These are phyloP conservation scores for Yamadazyma dushanensis DNA, from an alignment of 1,139 yeast species.

Conservation along the genomic window DNA sequence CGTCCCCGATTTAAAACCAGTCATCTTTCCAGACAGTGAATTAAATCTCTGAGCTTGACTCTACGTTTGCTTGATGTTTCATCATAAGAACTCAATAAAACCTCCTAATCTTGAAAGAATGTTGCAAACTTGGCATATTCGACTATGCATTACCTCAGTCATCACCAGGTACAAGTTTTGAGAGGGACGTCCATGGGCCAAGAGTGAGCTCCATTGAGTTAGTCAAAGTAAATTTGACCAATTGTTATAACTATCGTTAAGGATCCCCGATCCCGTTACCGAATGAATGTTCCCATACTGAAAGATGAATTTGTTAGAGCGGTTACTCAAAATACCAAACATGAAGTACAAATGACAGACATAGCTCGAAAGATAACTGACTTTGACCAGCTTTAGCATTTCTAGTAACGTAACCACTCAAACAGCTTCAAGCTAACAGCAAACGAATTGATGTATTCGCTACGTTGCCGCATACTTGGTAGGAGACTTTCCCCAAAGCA, in stretches of 20 bases:
- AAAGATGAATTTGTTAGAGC: no score
- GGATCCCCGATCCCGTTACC: constrained; percentile 63
- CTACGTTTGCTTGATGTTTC: constrained; percentile 83
- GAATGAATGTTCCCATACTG: constrained; percentile 24
- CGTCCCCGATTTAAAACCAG: constrained; percentile 42
- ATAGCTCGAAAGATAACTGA: not conserved
- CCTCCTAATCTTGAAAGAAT: constrained; percentile 16
- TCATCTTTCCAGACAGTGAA: constrained; percentile 51
- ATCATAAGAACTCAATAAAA: constrained; percentile 47
- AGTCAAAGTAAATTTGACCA: constrained; percentile 38
- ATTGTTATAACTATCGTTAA: constrained; percentile 84
- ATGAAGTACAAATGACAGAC: constrained; percentile 2
- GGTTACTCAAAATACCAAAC: not conserved
- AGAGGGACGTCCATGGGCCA: constrained; percentile 57
- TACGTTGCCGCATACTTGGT: constrained; percentile 71
- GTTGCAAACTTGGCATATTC: constrained; percentile 61
- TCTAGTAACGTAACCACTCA: not conserved
- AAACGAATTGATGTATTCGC: constrained; percentile 38
- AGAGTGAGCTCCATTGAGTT: constrained; percentile 96
- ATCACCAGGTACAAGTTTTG: constrained; percentile 25
- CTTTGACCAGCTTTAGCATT: not conserved
- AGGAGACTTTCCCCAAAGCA: constrained; percentile 98
- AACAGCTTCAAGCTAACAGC: not conserved
- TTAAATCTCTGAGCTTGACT: constrained; percentile 85
- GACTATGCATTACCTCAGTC: constrained; percentile 57